Percentiles rank a stretch among this genome's conserved stretches.
These are phyloP conservation scores for Psidium guajava DNA, from an alignment of 345 rosid species.

Conservation along the genomic window DNA sequence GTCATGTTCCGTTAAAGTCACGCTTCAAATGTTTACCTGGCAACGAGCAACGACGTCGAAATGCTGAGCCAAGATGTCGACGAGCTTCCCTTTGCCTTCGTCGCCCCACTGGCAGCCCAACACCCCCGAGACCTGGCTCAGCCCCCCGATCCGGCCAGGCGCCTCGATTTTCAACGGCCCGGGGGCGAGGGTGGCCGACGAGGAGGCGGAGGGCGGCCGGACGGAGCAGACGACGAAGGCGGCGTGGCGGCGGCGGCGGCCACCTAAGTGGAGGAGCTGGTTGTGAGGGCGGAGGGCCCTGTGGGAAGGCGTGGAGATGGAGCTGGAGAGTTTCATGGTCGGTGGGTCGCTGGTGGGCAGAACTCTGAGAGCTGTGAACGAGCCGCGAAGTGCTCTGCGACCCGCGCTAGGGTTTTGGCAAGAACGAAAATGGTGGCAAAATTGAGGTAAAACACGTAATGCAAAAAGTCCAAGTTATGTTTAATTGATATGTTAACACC, in stretches of 20 bases:
- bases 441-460: accelerated
- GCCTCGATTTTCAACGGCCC: conserved; percentile 30
- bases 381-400: not conserved
- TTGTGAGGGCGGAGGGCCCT: not conserved
- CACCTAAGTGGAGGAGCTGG: conserved; percentile 1
- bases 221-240: conserved; percentile 23
- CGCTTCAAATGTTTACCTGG: conserved; percentile 35
- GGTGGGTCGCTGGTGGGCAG: not conserved
- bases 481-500: not conserved
- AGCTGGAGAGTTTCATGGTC: not conserved
- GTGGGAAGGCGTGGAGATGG: not conserved
- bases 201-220: conserved; percentile 16
- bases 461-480: not conserved
- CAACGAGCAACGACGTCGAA: conserved; percentile 97
- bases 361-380: not conserved
- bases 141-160: conserved; percentile 40
- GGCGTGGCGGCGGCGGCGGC: conserved; percentile 8
- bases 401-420: not conserved
- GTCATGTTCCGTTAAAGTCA: not conserved
- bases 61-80: conserved; percentile 78
- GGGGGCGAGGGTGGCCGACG: conserved; percentile 33
- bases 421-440: not conserved
- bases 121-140: conserved; percentile 88
- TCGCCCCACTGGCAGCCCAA: conserved; percentile 97
- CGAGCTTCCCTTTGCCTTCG: conserved; percentile 98